Base-by-base conservation (phyloP, 345 rosid species). In the Garcia nutans region DNA sequence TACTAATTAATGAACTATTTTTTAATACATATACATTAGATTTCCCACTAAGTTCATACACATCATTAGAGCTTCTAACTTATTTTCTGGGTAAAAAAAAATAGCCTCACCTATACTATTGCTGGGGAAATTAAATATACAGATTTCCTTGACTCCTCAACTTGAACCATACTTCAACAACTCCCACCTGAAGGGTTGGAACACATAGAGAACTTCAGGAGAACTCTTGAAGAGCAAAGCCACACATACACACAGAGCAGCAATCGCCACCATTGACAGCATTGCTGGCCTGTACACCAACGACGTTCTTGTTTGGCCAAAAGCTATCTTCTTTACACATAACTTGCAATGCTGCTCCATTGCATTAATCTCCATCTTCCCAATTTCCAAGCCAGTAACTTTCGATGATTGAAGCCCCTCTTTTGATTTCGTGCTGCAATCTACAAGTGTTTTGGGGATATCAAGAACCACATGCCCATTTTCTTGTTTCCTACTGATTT, bases 151-250 rank as follows among this genome's bases (percentile, higher is more conserved):
- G 31, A 28, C 31, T 28, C 65, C 66, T 86, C 75, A 92, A 82
- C 90, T 89, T 71, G 97, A 73, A 82, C 98, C 99, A 62, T 85
- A 93, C 45, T 86, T 89, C 84, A 96, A 57, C 84, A 84, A 45
- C 81, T 96, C 99, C 99, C 99, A 96, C 88, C 97, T 88, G 91
- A 96, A 96, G 22, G 99, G 97, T 23, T 86, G 89, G 84, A 93
- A 89, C 78, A 89, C 92, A 66, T 84, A 93, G 57, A 89, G 83
- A 23, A 96, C 98, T 77, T 92, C 97, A 10, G 97, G 99, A 19
- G 83, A 89, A 80, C 97, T 93, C 89, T 93, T 96, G 84, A 96
- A 93, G 37, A 93, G 88, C 64, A 96, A 95, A 33, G 99, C 97
- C 61, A 96, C 98, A 22, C 98, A 96, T 54, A 92, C 98, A 9